Percentiles rank a stretch among this genome's conserved stretches.
These are phyloP conservation scores for Craspedostauros australis DNA, from an alignment of 108 stramenopile genomes.

Conservation along the genomic window DNA sequence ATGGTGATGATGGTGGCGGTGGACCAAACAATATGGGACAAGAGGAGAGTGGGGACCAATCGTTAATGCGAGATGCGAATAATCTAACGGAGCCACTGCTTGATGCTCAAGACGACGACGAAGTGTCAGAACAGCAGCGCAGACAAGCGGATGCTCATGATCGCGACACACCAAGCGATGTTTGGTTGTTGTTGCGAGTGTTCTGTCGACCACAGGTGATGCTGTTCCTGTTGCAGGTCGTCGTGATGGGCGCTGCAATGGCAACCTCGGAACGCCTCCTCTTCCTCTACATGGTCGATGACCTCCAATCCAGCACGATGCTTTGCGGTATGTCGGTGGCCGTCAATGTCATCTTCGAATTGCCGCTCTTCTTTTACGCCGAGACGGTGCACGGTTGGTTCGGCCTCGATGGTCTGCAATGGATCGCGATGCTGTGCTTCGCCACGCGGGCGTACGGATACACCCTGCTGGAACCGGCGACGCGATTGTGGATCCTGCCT, in stretches of 20 bases:
- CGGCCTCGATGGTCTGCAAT: slow-evolving; percentile 29
- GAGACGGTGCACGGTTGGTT: slow-evolving; percentile 14
- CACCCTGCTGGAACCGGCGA: slow-evolving; percentile 25
- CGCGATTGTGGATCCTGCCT: slow-evolving; percentile 22
- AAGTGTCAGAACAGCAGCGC: neutral
- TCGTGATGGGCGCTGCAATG: slow-evolving; percentile 43
- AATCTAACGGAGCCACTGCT: neutral
- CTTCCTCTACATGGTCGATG: slow-evolving; percentile 34
- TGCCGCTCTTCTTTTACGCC: slow-evolving; percentile 36
- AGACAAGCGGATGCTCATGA: neutral
- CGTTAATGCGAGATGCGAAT: neutral
- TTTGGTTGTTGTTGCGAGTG: too few relatives aligned
- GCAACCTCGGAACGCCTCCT: slow-evolving; percentile 36
- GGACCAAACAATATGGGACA: too few relatives aligned
- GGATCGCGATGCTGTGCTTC: slow-evolving; percentile 29
- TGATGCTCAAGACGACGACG: neutral
- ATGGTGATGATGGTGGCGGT: neutral
- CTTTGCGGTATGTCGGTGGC: slow-evolving; percentile 32
- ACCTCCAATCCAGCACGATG: slow-evolving; percentile 25
- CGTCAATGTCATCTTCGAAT: slow-evolving; percentile 29
- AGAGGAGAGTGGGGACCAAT: too few relatives aligned
- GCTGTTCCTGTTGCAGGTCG: slow-evolving; percentile 25
- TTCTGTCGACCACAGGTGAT: slow-evolving; percentile 17
- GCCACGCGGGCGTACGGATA: slow-evolving; percentile 32
- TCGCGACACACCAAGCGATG: too few relatives aligned